These are phyloP conservation scores for Dendrobium huoshanense DNA, from an alignment of 106 monocot species.

Conservation along the genomic window DNA sequence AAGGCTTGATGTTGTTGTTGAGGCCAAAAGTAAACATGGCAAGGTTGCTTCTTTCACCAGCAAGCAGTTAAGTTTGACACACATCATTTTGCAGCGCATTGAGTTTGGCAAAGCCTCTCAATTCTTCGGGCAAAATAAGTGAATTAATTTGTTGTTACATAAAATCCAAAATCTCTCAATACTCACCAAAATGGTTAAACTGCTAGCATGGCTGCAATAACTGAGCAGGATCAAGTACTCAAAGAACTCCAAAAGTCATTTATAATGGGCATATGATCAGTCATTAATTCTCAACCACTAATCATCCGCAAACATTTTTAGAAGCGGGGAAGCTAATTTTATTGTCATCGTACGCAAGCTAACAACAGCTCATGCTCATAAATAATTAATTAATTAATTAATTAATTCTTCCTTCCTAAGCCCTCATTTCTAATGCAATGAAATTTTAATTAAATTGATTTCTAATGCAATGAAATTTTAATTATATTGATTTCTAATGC, in stretches of 20 bases:
- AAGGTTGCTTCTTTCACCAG: not conserved
- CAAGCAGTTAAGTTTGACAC: not conserved
- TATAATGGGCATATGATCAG: not conserved
- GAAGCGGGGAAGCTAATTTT: not conserved
- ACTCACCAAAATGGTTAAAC: not conserved
- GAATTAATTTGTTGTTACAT: not conserved
- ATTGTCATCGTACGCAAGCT: not conserved
- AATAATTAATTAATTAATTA: too few relatives aligned
- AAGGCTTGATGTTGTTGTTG: not conserved
- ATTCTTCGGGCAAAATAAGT: not conserved
- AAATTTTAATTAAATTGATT: too few relatives aligned
- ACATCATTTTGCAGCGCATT: not conserved
- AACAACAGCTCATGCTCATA: not conserved
- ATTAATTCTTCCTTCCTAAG: too few relatives aligned
- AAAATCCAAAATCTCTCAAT: not conserved
- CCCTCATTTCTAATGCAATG: too few relatives aligned
- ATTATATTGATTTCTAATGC: too few relatives aligned
- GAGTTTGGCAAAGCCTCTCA: not conserved
- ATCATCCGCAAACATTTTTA: not conserved
- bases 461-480: too few relatives aligned
- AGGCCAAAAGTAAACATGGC: not conserved
- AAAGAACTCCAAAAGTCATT: not conserved
- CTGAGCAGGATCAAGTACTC: not conserved
- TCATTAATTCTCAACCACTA: not conserved
- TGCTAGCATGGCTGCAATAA: not conserved